A percentile compares a stretch with the other conserved stretches of the same genome.
Conservation (phyloP, 2,329 filamentous ascomycete genomes). For the Pseudofabraea citricarpa region DNA sequence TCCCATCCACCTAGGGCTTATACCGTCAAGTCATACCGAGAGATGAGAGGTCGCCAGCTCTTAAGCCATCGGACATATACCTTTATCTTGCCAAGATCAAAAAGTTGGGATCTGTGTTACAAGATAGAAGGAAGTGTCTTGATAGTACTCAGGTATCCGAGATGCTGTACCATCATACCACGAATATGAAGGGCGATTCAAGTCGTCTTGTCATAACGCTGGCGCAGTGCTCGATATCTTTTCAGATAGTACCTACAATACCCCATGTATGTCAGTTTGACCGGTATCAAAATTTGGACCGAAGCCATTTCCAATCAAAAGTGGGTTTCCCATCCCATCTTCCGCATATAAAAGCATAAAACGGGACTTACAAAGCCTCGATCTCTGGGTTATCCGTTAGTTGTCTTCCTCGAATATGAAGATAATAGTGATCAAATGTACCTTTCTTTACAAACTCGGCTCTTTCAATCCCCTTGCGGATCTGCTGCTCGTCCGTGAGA, state of each 20-base stretch:
- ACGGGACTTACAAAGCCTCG: slow-evolving; percentile 72
- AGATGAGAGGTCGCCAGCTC: too few species aligned
- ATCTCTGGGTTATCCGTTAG: slow-evolving; percentile 56
- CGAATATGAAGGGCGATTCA: too few species aligned
- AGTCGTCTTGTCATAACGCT: slow-evolving; percentile 56
- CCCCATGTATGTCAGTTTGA: slow-evolving; percentile 9
- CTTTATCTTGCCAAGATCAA: too few species aligned
- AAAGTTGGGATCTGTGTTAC: too few species aligned
- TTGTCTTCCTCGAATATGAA: background rate
- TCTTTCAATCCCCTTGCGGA: slow-evolving; percentile 67
- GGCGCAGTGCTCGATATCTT: slow-evolving; percentile 78
- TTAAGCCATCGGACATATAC: too few species aligned
- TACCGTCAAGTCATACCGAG: too few species aligned
- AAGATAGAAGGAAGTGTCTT: too few species aligned
- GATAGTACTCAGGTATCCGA: too few species aligned
- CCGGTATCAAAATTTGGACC: background rate
- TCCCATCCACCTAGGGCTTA: too few species aligned
- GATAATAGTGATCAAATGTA: slow-evolving; percentile 27
- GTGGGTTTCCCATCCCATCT: too few species aligned
- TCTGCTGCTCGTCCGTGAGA: slow-evolving; percentile 68
- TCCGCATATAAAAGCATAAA: slow-evolving; percentile 1
- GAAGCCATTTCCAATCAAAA: too few species aligned
- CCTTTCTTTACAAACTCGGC: slow-evolving; percentile 92
- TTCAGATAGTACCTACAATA: slow-evolving; percentile 78
- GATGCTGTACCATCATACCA: too few species aligned